Base-by-base conservation (phyloP, 75 land plant species). In the Picea glauca region DNA sequence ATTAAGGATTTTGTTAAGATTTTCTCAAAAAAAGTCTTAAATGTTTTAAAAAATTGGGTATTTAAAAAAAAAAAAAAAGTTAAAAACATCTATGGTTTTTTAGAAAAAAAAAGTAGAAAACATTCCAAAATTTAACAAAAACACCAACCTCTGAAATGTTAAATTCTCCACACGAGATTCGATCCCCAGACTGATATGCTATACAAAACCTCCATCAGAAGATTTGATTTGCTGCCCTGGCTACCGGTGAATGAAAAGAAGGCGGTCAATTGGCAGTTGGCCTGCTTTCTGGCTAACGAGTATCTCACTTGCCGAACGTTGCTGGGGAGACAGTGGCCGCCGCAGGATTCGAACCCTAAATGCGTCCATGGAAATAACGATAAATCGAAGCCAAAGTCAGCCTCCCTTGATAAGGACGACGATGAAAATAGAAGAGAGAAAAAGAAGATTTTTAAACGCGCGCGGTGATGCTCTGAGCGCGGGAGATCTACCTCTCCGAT, bases 271-370 rank as follows among this genome's bases (percentile, higher is more conserved):
- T 72, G 21, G 54, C 74, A 50, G 54, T 50, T 72, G 74, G 74
- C 74, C 13, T 72, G 74, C 38, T 72, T 40, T n/a, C 14, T 72
- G 74, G 74, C 74, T 17, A 40, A 40, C 43, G 74, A 72, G 56
- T 72, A 40, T 32, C 74, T 72, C 12, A 15, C 74, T 13, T 3
- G 74, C 54, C 43, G 74, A 1, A 72, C 74, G 7, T n/a, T 72
- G 56, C 26, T 38, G 54, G 74, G 74, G 20, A 38, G 38, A 2
- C 74, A 15, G 62, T 72, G 74, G 74, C 74, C 74, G 17, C 23
- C 74, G 74, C 74, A 38, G 74, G 74, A 43, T 18, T 72, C 54
- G 74, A 72, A 43, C 56, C 0, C 1, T 13, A 6, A 17, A 43
- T 21, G n/a, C 3, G 46, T 0, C 0, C 20, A 17, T 15, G 21